Percentiles rank a stretch among this genome's conserved stretches.
phyloP scores from a whole-genome alignment of 1,284 basidiomycete species.

The Ceratobasidium papillatum region DNA sequence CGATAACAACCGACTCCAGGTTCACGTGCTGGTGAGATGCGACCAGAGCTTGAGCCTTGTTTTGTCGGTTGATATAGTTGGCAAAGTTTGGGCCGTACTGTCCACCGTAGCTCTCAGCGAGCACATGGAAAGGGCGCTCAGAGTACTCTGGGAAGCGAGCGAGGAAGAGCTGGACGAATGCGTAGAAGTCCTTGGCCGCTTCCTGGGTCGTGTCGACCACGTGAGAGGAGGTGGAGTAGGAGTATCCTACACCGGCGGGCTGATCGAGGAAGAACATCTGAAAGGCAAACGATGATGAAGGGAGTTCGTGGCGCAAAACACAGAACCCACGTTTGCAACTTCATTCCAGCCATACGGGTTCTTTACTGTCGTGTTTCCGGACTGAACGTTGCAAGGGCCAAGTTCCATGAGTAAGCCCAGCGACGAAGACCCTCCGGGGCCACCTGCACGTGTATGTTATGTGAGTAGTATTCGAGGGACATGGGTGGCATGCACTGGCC shows the following conservation, averaged over 20 bases:
- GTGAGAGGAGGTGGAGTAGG: conserved; percentile 63
- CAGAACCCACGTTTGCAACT: conserved; percentile 16
- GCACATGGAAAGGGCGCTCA: conserved; percentile 58
- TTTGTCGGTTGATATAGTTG: conserved; percentile 65
- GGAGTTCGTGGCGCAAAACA: not conserved
- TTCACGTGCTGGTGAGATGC: conserved; percentile 3
- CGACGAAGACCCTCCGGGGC: conserved; percentile 27
- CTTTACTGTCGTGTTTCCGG: conserved; percentile 60
- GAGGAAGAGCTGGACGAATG: conserved; percentile 73
- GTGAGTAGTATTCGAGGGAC: not conserved
- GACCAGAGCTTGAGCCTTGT: conserved; percentile 47
- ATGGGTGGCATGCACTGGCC: not conserved
- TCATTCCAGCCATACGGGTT: conserved; percentile 56
- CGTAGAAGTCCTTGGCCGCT: conserved; percentile 52
- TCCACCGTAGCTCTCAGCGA: conserved; percentile 67
- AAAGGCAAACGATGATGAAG: not conserved
- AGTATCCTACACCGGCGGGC: conserved; percentile 74
- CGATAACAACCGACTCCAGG: conserved; percentile 28
- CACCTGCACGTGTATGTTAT: not conserved
- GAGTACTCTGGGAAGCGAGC: conserved; percentile 56
- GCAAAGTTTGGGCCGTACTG: conserved; percentile 72
- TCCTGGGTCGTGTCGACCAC: conserved; percentile 37
- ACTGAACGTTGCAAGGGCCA: conserved; percentile 66
- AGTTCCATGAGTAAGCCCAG: conserved; percentile 52
- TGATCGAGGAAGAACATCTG: conserved; percentile 77